These are phyloP conservation scores for Marchantia polymorpha DNA, from an alignment of 225 moss, liverwort and hornwort genomes.

Conservation along the genomic window DNA sequence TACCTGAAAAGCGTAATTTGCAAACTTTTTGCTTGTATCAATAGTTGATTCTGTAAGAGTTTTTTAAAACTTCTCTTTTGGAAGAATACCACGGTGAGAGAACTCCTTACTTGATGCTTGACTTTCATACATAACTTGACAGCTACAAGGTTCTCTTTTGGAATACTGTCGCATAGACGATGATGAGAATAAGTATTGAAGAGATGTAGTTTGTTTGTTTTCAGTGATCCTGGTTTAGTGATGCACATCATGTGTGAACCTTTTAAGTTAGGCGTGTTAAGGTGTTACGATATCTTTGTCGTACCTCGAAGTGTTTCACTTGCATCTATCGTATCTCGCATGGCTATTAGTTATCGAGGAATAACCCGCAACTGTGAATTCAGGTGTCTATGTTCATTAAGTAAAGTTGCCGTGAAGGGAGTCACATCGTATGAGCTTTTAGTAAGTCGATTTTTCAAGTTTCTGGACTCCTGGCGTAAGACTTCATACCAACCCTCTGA, in stretches of 20 bases:
- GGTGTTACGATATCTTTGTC: too few relatives aligned
- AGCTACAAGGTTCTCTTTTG: not conserved
- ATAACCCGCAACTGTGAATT: not conserved
- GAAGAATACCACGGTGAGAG: not conserved
- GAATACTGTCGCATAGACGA: not conserved
- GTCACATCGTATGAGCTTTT: slow-evolving; percentile 79
- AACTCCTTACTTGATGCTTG: not conserved
- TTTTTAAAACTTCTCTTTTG: not conserved
- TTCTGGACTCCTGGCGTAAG: slow-evolving; percentile 60
- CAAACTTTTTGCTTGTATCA: not conserved
- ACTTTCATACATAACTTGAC: not conserved
- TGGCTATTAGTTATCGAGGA: not conserved
- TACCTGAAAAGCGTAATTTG: not conserved
- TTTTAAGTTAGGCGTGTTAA: too few relatives aligned
- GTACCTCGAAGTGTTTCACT: too few relatives aligned
- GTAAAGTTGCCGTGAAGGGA: slow-evolving; percentile 75
- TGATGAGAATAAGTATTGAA: not conserved
- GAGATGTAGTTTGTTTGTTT: not conserved
- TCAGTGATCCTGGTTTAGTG: not conserved
- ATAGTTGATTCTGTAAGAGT: not conserved
- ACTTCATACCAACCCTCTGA: slow-evolving; percentile 46
- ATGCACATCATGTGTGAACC: not conserved
- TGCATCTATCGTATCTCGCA: too few relatives aligned
- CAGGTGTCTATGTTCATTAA: slow-evolving; percentile 92
- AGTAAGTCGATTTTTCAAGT: slow-evolving; percentile 69